Conservation (phyloP, 352 stramenopile genomes). For the Globisporangium takayamanum region DNA sequence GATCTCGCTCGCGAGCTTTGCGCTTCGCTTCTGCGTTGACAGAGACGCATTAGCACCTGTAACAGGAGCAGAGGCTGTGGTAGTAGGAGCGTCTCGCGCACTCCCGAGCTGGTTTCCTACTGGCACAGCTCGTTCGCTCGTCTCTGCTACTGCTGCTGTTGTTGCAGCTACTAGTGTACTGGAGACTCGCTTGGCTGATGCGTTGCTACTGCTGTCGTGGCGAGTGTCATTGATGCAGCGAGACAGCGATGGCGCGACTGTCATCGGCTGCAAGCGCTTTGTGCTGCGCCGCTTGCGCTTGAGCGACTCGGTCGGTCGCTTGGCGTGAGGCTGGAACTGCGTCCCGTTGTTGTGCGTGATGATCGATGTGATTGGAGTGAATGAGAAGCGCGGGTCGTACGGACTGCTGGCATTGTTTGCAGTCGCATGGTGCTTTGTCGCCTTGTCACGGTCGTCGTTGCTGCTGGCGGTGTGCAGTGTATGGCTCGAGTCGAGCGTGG, state of each 20-base stretch:
- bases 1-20: slow-evolving; percentile 34
- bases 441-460: neutral
- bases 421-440: neutral
- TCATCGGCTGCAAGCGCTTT: slow-evolving; percentile 1
- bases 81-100: neutral
- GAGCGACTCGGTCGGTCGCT: neutral
- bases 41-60: neutral
- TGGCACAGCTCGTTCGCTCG: neutral
- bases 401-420: slow-evolving; percentile 1
- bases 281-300: slow-evolving; percentile 4
- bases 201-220: neutral
- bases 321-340: neutral
- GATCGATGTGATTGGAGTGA: neutral
- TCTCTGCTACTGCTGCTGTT: neutral
- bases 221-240: neutral
- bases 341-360: neutral
- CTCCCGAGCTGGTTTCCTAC: slow-evolving; percentile 3
- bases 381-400: slow-evolving; percentile 8
- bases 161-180: neutral
- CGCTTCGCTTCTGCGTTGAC: neutral
- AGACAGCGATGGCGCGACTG: neutral
- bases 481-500: neutral
- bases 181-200: neutral
- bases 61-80: neutral
- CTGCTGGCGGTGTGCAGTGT: neutral